Evolutionary conservation across 495 filamentous ascomycete species (phyloP).

Genomic region (Penicillium bovifimosum): DNA sequence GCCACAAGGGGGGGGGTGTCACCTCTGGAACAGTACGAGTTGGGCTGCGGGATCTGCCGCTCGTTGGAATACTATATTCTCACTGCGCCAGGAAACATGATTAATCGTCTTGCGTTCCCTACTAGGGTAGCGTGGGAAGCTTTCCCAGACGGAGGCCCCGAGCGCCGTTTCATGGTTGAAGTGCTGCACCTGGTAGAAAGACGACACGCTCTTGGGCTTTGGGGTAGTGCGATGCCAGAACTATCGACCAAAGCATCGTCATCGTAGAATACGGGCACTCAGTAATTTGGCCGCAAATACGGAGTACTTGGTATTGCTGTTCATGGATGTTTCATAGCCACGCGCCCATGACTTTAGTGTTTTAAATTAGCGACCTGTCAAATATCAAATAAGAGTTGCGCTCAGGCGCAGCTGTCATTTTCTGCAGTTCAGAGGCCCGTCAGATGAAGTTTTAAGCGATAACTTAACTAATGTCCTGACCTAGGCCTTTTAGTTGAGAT

Average conservation of each 20-base stretch:
- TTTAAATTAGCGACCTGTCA: no score
- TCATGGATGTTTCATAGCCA: neutral
- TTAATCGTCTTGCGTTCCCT: conserved; percentile 43
- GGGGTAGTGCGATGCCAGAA: conserved; percentile 40
- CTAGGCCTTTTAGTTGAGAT: neutral
- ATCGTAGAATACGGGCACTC: conserved; percentile 13
- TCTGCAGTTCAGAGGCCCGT: neutral
- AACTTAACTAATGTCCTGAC: neutral
- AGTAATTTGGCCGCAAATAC: neutral
- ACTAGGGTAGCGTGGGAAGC: conserved; percentile 43
- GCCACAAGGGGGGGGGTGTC: conserved; percentile 29
- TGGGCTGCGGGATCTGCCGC: conserved; percentile 41
- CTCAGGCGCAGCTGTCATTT: neutral
- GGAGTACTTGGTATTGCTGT: neutral
- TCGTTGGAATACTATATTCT: conserved; percentile 39
- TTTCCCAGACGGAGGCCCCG: conserved; percentile 33
- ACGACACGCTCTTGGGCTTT: conserved; percentile 36
- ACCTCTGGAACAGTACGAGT: conserved; percentile 32
- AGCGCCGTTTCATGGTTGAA: conserved; percentile 34
- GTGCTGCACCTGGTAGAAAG: conserved; percentile 39
- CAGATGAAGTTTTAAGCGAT: neutral
- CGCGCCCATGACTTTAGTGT: neutral
- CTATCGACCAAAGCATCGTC: conserved; percentile 28
- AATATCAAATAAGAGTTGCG: neutral
- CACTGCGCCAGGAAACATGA: conserved; percentile 41